phyloP scores from a whole-genome alignment of 495 filamentous ascomycete genomes.

The Tuber magnatum region DNA sequence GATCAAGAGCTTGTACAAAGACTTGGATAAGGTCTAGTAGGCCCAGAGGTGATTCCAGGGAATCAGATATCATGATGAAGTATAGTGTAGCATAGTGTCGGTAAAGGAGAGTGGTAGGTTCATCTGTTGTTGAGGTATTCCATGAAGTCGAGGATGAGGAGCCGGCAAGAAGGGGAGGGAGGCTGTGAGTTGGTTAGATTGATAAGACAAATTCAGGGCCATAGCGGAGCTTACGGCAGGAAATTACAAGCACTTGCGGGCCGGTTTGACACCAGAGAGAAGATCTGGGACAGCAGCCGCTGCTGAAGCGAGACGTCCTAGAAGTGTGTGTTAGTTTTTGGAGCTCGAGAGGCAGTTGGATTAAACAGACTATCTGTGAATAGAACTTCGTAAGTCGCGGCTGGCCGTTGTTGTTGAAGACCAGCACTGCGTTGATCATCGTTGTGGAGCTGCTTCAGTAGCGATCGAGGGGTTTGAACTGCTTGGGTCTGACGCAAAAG shows the following conservation, averaged over 20 bases:
- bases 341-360: constrained; percentile 9
- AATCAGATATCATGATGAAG: constrained; percentile 97
- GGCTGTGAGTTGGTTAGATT: constrained; percentile 41
- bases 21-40: constrained; percentile 96
- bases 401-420: constrained; percentile 97
- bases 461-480: constrained; percentile 4
- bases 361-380: constrained; percentile 71
- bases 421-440: constrained; percentile 98
- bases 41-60: constrained; percentile 89
- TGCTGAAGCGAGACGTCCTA: constrained; percentile 58
- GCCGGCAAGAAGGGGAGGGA: constrained; percentile 60
- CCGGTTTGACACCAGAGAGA: constrained; percentile 87
- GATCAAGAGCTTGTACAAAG: constrained; percentile 89
- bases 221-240: constrained; percentile 47
- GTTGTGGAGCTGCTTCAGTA: constrained; percentile 23
- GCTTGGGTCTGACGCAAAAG: constrained; percentile 1
- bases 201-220: constrained; percentile 44
- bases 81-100: constrained; percentile 96
- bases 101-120: constrained; percentile 93
- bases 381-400: constrained; percentile 98
- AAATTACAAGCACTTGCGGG: constrained; percentile 90
- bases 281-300: constrained; percentile 92
- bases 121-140: constrained; percentile 63
- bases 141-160: constrained; percentile 51
- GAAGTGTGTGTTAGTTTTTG: constrained; percentile 18